A percentile compares a stretch with the other conserved stretches of the same genome.
These are phyloP conservation scores for Staphylotrichum tortipilum DNA, from an alignment of 495 filamentous ascomycete species.

Conservation along the genomic window DNA sequence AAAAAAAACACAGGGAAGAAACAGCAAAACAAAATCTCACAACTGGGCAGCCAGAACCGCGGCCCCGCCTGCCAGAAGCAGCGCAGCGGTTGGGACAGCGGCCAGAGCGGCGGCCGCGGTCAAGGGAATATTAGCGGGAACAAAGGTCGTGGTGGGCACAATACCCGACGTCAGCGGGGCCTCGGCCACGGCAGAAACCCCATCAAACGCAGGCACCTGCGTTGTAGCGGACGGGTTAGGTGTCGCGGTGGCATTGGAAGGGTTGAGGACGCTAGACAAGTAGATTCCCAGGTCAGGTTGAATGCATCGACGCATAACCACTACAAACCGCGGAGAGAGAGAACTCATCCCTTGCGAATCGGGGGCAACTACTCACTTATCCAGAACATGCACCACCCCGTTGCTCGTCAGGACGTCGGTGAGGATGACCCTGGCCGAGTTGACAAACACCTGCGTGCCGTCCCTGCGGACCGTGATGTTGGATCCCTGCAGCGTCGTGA, in stretches of 20 bases:
- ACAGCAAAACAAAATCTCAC: background rate
- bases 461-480: constrained; percentile 36
- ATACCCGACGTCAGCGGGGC: constrained; percentile 36
- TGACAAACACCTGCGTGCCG: constrained; percentile 41
- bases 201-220: constrained; percentile 32
- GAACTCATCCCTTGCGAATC: no score
- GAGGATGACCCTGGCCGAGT: constrained; percentile 38
- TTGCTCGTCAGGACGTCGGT: constrained; percentile 43
- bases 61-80: constrained; percentile 5
- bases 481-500: constrained; percentile 28
- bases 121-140: constrained; percentile 24
- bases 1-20: background rate
- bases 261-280: constrained; percentile 21
- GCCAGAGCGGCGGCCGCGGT: constrained; percentile 1
- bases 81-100: background rate
- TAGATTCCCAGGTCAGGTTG: background rate
- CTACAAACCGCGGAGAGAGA: no score
- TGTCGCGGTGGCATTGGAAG: constrained; percentile 21
- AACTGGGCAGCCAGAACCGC: constrained; percentile 5
- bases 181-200: constrained; percentile 15
- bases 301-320: no score
- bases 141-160: constrained; percentile 29
- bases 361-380: constrained; percentile 25
- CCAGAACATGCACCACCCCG: constrained; percentile 47
- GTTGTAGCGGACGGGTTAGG: constrained; percentile 21